Evolutionary conservation across 2,329 filamentous ascomycete genomes (phyloP).

Genomic region (Ophiobolus disseminans): DNA sequence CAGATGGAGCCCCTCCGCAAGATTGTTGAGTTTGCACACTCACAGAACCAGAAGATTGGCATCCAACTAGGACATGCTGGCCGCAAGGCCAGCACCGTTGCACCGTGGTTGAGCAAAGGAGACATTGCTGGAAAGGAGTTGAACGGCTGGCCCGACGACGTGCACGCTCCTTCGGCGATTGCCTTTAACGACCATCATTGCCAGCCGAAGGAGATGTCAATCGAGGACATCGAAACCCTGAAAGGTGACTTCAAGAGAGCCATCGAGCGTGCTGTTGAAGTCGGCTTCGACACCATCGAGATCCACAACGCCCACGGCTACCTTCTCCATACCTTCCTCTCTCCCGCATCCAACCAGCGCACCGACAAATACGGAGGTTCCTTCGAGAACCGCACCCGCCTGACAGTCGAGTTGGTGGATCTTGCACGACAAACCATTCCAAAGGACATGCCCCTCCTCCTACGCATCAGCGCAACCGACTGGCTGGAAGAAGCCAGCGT

Average conservation of each 20-base stretch:
- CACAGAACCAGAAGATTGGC: slow-evolving; percentile 76
- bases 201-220: slow-evolving; percentile 70
- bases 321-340: slow-evolving; percentile 73
- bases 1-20: slow-evolving; percentile 76
- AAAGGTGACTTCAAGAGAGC: slow-evolving; percentile 70
- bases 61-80: slow-evolving; percentile 87
- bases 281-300: slow-evolving; percentile 80
- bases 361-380: slow-evolving; percentile 72
- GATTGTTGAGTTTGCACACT: slow-evolving; percentile 80
- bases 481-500: slow-evolving; percentile 70
- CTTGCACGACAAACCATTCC: slow-evolving; percentile 69
- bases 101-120: slow-evolving; percentile 67
- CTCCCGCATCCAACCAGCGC: slow-evolving; percentile 72
- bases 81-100: slow-evolving; percentile 65
- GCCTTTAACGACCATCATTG: slow-evolving; percentile 69
- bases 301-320: slow-evolving; percentile 84
- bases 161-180: slow-evolving; percentile 65
- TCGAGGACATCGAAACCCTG: slow-evolving; percentile 70
- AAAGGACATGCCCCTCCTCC: slow-evolving; percentile 72
- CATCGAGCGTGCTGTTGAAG: slow-evolving; percentile 60
- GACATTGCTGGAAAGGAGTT: slow-evolving; percentile 63
- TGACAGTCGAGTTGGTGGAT: slow-evolving; percentile 72
- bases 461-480: slow-evolving; percentile 76
- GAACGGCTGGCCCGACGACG: slow-evolving; percentile 63
- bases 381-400: slow-evolving; percentile 74